Evolutionary conservation across 352 stramenopile species (phyloP).

Genomic region (Phytophthora pisi): DNA sequence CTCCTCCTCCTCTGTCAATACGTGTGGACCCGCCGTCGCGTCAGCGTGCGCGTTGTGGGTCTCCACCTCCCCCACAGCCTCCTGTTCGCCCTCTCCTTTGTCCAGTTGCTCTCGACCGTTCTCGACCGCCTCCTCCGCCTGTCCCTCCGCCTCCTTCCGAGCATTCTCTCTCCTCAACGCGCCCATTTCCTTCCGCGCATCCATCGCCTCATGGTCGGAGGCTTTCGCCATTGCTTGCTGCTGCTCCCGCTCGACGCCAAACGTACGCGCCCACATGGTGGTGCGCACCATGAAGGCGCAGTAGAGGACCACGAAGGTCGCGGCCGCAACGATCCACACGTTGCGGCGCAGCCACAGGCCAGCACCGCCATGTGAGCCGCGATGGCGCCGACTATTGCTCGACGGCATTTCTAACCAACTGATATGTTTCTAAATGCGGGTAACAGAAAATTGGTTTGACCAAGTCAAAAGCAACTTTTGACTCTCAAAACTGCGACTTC

Average conservation of each 20-base stretch:
- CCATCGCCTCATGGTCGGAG: conserved; percentile 9
- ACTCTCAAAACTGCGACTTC: too few species aligned
- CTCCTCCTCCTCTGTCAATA: conserved; percentile 16
- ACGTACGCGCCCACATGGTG: conserved; percentile 32
- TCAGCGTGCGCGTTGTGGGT: conserved; percentile 18
- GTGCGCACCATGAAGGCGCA: conserved; percentile 44
- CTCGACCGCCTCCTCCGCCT: conserved; percentile 20
- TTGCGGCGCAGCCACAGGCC: conserved; percentile 35
- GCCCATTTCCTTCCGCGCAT: conserved; percentile 19
- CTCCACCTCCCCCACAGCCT: conserved; percentile 25
- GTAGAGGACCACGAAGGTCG: conserved; percentile 42
- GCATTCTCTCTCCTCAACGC: conserved; percentile 11
- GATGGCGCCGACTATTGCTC: conserved; percentile 10
- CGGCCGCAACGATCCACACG: conserved; percentile 33
- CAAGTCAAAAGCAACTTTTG: too few species aligned
- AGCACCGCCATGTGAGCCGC: conserved; percentile 4
- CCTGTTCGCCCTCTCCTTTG: conserved; percentile 26
- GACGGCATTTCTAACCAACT: conserved; percentile 10
- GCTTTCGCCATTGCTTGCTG: conserved; percentile 1
- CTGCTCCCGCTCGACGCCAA: conserved; percentile 13
- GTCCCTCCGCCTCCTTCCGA: conserved; percentile 15
- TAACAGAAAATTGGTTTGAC: too few species aligned
- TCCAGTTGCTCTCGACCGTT: conserved; percentile 24
- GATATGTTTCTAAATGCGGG: conserved; percentile 8
- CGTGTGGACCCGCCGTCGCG: conserved; percentile 20